These are phyloP conservation scores for Coffea canephora DNA, from an alignment of 257 asterid species.

Conservation along the genomic window DNA sequence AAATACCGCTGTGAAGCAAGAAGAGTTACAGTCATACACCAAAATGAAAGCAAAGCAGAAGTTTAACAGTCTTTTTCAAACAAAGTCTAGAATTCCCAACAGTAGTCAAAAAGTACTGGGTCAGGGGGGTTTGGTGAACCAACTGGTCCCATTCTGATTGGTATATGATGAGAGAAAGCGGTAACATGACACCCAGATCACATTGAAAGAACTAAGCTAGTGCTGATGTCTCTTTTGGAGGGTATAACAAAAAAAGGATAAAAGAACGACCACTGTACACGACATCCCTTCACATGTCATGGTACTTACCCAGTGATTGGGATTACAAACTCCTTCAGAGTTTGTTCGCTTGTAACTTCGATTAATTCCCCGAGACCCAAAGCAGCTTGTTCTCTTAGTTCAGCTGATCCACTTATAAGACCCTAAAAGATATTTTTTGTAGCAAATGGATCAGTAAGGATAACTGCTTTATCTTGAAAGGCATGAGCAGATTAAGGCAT, in stretches of 20 bases:
- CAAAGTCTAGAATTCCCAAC: background rate
- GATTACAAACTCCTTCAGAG: slow-evolving; percentile 87
- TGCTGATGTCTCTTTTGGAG: no score
- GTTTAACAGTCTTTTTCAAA: background rate
- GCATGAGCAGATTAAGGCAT: background rate
- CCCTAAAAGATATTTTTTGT: slow-evolving; percentile 49
- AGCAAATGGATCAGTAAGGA: background rate
- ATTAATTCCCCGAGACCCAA: slow-evolving; percentile 94
- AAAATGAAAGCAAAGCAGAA: background rate
- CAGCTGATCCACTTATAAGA: slow-evolving; percentile 94
- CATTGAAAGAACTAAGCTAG: background rate
- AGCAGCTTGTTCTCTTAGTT: slow-evolving; percentile 96
- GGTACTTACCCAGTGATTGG: slow-evolving; percentile 89
- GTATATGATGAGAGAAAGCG: background rate
- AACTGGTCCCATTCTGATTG: no score
- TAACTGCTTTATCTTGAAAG: background rate
- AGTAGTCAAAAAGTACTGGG: no score
- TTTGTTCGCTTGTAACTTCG: slow-evolving; percentile 87
- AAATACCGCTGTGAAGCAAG: background rate
- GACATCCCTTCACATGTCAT: background rate
- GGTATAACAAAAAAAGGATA: no score
- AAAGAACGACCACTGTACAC: no score
- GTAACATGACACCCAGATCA: background rate
- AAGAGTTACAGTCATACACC: background rate
- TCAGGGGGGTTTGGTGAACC: no score